A percentile compares a stretch with the other conserved stretches of the same genome.
These are phyloP conservation scores for Terana coerulea DNA, from an alignment of 768 basidiomycete species.

Conservation along the genomic window DNA sequence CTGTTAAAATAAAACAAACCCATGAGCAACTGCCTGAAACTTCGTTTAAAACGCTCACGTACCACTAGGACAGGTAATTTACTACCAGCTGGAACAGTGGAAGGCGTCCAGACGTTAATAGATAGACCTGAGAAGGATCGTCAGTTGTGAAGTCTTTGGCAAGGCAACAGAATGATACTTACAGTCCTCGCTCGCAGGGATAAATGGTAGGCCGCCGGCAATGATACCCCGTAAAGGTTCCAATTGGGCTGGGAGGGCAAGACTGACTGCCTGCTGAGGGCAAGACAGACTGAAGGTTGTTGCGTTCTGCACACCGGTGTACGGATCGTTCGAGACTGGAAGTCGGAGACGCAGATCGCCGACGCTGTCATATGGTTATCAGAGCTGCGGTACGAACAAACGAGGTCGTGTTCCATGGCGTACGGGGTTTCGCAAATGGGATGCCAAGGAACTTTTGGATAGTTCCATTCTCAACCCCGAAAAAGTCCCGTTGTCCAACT, in stretches of 20 bases:
- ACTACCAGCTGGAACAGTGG: constrained; percentile 37
- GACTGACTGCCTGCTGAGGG: constrained; percentile 30
- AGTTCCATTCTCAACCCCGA: constrained; percentile 33
- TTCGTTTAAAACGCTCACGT: background rate
- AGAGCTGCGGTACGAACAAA: background rate
- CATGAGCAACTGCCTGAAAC: background rate
- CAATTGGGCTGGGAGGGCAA: background rate
- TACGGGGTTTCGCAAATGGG: constrained; percentile 45
- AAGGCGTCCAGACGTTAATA: constrained; percentile 37
- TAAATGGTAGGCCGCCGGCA: background rate
- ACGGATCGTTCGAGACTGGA: constrained; percentile 21
- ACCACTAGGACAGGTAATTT: constrained; percentile 55
- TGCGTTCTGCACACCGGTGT: constrained; percentile 34
- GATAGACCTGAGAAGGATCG: constrained; percentile 39
- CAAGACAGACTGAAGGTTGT: constrained; percentile 36
- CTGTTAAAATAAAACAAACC: constrained; percentile 20
- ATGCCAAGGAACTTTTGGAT: constrained; percentile 46
- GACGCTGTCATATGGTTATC: constrained; percentile 3
- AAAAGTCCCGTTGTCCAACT: constrained; percentile 42
- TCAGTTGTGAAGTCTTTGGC: background rate
- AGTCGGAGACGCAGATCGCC: constrained; percentile 22
- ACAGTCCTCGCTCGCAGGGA: constrained; percentile 45
- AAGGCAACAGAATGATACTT: constrained; percentile 13
- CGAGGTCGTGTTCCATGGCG: constrained; percentile 37
- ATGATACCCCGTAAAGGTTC: background rate